These are phyloP conservation scores for Aschersonia sp. DNA, from an alignment of 2,329 filamentous ascomycete genomes.

Conservation along the genomic window DNA sequence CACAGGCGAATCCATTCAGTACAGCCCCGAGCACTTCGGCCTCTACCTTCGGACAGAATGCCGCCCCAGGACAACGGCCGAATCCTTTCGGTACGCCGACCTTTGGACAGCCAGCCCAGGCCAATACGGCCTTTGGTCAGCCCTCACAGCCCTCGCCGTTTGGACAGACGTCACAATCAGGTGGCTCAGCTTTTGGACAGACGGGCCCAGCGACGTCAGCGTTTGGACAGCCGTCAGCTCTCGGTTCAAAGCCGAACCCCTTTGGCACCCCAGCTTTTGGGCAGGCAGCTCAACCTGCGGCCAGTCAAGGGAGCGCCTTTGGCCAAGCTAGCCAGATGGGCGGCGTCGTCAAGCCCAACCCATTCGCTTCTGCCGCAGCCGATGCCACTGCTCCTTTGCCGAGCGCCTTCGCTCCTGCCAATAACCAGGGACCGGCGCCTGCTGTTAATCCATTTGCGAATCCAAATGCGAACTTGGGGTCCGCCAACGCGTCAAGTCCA, in stretches of 20 bases:
- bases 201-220: slow-evolving; percentile 15
- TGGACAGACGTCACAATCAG: slow-evolving; percentile 24
- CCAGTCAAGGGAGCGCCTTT: slow-evolving; percentile 12
- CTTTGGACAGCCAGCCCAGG: slow-evolving; percentile 21
- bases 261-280: slow-evolving; percentile 13
- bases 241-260: slow-evolving; percentile 18
- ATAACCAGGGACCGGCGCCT: slow-evolving; percentile 7
- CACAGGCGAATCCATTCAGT: slow-evolving; percentile 28
- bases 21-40: slow-evolving; percentile 5
- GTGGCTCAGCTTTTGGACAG: slow-evolving; percentile 26
- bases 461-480: too few relatives aligned
- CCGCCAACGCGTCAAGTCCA: too few relatives aligned
- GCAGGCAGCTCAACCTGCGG: slow-evolving; percentile 4
- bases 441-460: background rate
- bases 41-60: slow-evolving; percentile 25
- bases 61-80: slow-evolving; percentile 15
- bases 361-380: slow-evolving; percentile 14
- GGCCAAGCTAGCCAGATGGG: slow-evolving; percentile 22
- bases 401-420: slow-evolving; percentile 2
- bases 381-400: slow-evolving; percentile 13
- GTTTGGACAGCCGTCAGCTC: slow-evolving; percentile 25
- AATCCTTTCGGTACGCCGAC: slow-evolving; percentile 20
- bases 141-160: slow-evolving; percentile 17
- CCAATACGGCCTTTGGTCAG: slow-evolving; percentile 13
- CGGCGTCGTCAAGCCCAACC: slow-evolving; percentile 21